A percentile compares a stretch with the other conserved stretches of the same genome.
phyloP scores from a whole-genome alignment of 2,329 filamentous ascomycete genomes.

The Akanthomyces lecanii region DNA sequence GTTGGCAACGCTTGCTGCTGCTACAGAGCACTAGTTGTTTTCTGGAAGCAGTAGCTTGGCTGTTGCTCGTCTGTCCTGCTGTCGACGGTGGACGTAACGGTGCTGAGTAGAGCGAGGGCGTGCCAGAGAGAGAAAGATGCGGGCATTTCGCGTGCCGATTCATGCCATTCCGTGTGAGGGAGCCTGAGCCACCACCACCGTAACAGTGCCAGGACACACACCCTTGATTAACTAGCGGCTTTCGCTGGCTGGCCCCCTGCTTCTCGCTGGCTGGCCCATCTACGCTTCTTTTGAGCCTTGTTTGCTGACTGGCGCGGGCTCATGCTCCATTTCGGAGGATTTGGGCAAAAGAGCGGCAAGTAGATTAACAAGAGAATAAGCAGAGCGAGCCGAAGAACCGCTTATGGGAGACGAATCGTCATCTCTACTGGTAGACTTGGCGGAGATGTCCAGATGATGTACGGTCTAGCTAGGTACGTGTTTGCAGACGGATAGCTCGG shows the following conservation, averaged over 20 bases:
- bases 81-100: too few relatives aligned
- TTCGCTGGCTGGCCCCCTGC: constrained; percentile 5
- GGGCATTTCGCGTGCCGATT: background rate
- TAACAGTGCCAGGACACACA: background rate
- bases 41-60: background rate
- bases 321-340: background rate
- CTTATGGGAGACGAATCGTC: background rate
- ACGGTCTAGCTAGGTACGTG: background rate
- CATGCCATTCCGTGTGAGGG: background rate
- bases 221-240: constrained; percentile 3
- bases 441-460: background rate
- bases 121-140: too few relatives aligned
- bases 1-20: too few relatives aligned
- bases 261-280: background rate
- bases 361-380: background rate
- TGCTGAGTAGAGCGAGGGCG: too few relatives aligned
- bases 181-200: background rate
- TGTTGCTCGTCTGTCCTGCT: background rate
- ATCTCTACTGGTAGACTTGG: background rate
- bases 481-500: background rate
- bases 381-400: background rate
- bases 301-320: constrained; percentile 7
- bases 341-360: background rate
- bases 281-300: constrained; percentile 15
- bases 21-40: too few relatives aligned